Percentiles rank a stretch among this genome's conserved stretches.
These are phyloP conservation scores for Trichoderma harzianum DNA, from an alignment of 2,329 filamentous ascomycete genomes.

Conservation along the genomic window DNA sequence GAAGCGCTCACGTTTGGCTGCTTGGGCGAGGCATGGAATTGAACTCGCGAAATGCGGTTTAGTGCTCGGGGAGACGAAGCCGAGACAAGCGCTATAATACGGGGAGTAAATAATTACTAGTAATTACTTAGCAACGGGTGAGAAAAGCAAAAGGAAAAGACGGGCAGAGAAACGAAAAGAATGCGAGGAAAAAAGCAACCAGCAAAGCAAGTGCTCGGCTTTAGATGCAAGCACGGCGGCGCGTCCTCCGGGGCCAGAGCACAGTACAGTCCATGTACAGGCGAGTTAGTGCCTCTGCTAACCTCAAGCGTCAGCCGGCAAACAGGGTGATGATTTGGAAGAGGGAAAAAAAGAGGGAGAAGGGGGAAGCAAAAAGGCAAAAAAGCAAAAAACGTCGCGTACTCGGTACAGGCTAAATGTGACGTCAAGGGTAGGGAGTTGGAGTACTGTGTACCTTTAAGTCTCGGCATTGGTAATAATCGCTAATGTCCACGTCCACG, in stretches of 20 bases:
- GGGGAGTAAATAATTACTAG: not conserved
- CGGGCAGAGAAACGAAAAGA: not conserved
- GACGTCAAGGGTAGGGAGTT: not conserved
- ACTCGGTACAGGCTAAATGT: not conserved
- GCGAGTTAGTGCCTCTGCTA: not conserved
- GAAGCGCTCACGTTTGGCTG: slow-evolving; percentile 5
- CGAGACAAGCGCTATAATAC: slow-evolving; percentile 12
- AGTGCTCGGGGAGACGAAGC: slow-evolving; percentile 15
- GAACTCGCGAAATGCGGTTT: slow-evolving; percentile 3
- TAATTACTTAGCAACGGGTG: not conserved
- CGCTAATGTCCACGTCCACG: not conserved
- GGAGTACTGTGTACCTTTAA: not conserved
- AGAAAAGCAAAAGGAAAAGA: not conserved
- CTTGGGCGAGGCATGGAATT: not conserved
- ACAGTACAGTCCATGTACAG: not conserved
- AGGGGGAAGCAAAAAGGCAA: not conserved
- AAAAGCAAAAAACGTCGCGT: not conserved
- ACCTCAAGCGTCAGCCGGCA: not conserved
- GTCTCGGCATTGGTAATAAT: not conserved
- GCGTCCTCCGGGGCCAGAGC: not conserved
- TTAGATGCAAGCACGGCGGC: not conserved
- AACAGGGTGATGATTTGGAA: not conserved
- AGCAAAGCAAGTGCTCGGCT: not conserved
- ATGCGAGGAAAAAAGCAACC: not conserved
- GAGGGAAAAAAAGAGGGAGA: not conserved